Evolutionary conservation across 768 basidiomycete genomes (phyloP).

Genomic region (Roridomyces roridus): DNA sequence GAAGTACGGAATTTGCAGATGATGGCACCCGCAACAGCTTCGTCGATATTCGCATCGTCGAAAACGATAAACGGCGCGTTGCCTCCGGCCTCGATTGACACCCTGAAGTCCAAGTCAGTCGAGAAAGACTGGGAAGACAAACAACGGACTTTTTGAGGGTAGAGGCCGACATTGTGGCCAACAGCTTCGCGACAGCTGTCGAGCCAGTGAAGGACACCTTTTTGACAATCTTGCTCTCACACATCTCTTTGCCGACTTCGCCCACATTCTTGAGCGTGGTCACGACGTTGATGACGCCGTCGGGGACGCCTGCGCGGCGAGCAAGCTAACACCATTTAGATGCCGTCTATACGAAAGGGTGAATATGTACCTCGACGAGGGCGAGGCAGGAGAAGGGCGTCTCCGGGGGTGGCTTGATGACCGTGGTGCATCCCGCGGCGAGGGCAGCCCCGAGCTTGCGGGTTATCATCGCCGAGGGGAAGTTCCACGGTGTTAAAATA

Average conservation of each 20-base stretch:
- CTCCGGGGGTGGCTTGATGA: constrained; percentile 95
- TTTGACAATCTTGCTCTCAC: constrained; percentile 83
- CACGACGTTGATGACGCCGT: constrained; percentile 94
- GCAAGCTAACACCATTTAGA: constrained; percentile 60
- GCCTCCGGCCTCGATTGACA: constrained; percentile 89
- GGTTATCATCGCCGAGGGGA: constrained; percentile 94
- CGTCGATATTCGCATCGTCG: constrained; percentile 92
- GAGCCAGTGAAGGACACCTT: constrained; percentile 95
- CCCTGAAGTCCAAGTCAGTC: constrained; percentile 33
- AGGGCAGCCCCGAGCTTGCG: constrained; percentile 90
- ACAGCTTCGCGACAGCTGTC: constrained; percentile 77
- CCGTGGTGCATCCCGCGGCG: constrained; percentile 95
- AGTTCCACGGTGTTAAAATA: constrained; percentile 90
- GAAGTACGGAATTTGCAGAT: constrained; percentile 79
- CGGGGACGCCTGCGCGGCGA: constrained; percentile 89
- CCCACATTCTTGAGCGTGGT: constrained; percentile 84
- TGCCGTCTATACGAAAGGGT: neutral
- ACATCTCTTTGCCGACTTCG: constrained; percentile 94
- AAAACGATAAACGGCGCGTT: constrained; percentile 98
- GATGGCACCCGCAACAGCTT: constrained; percentile 88
- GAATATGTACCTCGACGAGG: constrained; percentile 76
- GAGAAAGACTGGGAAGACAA: neutral
- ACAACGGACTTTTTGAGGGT: constrained; percentile 80
- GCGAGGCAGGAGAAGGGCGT: constrained; percentile 94
- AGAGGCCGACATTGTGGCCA: constrained; percentile 74